phyloP scores from a whole-genome alignment of 306 rosid species.

The Glycine latifolia region DNA sequence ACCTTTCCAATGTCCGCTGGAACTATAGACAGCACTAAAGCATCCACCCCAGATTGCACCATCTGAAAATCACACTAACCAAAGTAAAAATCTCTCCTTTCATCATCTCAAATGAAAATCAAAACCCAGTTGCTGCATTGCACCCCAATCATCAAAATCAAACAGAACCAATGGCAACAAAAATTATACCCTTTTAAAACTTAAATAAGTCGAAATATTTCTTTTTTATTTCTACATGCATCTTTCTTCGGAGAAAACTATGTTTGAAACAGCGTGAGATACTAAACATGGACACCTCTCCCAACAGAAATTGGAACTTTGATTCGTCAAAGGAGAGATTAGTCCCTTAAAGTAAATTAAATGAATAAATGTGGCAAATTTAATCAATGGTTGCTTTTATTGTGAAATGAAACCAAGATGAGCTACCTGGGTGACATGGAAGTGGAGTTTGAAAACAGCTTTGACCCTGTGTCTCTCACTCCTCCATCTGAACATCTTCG shows the following conservation, averaged over 20 bases:
- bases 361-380: neutral
- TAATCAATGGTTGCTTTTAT: neutral
- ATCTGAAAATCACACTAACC: slow-evolving; percentile 56
- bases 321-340: neutral
- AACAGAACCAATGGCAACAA: neutral
- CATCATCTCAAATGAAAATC: neutral
- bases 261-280: neutral
- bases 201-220: neutral
- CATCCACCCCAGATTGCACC: slow-evolving; percentile 67
- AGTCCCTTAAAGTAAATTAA: neutral
- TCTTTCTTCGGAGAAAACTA: neutral
- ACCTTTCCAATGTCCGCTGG: slow-evolving; percentile 86
- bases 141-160: slow-evolving; percentile 21
- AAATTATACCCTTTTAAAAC: neutral
- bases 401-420: neutral
- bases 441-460: slow-evolving; percentile 83
- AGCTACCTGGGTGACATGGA: slow-evolving; percentile 82
- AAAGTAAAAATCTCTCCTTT: slow-evolving; percentile 27
- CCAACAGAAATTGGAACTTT: neutral
- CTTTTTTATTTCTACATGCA: neutral
- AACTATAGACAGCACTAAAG: slow-evolving; percentile 69
- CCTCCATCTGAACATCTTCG: slow-evolving; percentile 93
- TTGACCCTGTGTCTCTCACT: slow-evolving; percentile 85
- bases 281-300: neutral
- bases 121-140: slow-evolving; percentile 36